Evolutionary conservation across 2,329 filamentous ascomycete species (phyloP).

Genomic region (Penicillium sp.): DNA sequence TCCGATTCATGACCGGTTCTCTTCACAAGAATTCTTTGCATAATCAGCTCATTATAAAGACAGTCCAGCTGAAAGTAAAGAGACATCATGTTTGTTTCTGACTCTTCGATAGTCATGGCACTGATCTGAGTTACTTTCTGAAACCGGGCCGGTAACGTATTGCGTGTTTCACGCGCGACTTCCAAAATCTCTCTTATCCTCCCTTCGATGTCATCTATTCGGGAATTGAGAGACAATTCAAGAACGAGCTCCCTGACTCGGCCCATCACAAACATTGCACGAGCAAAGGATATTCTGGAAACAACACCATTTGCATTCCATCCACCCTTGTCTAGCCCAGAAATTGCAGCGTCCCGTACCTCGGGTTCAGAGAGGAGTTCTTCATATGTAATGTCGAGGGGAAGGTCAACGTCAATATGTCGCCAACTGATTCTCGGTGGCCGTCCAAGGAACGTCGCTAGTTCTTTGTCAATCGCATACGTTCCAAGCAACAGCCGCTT

Average conservation of each 20-base stretch:
- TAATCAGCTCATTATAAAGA: conserved; percentile 23
- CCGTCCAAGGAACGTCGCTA: conserved; percentile 26
- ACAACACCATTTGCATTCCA: conserved; percentile 19
- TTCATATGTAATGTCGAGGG: conserved; percentile 25
- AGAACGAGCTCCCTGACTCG: conserved; percentile 18
- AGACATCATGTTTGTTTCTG: neutral
- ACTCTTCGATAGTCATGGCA: neutral
- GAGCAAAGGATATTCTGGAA: conserved; percentile 4
- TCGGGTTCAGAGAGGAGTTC: conserved; percentile 18
- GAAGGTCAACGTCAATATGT: conserved; percentile 24
- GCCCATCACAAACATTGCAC: neutral
- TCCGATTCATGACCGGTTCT: conserved; percentile 19
- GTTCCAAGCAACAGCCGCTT: conserved; percentile 23
- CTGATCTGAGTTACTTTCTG: too few species aligned
- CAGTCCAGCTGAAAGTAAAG: conserved; percentile 19
- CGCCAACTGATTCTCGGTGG: conserved; percentile 25
- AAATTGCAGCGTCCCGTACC: conserved; percentile 11
- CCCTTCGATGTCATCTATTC: conserved; percentile 12
- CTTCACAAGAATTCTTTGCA: conserved; percentile 20
- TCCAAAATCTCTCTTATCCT: conserved; percentile 3
- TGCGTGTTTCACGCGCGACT: conserved; percentile 1
- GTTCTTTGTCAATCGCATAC: conserved; percentile 26
- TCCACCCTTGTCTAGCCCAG: conserved; percentile 16
- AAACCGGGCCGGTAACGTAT: conserved; percentile 2
- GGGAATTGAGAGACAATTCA: conserved; percentile 11